Evolutionary conservation across 805 yeast genomes (phyloP).

Genomic region (Lipomyces orientalis): DNA sequence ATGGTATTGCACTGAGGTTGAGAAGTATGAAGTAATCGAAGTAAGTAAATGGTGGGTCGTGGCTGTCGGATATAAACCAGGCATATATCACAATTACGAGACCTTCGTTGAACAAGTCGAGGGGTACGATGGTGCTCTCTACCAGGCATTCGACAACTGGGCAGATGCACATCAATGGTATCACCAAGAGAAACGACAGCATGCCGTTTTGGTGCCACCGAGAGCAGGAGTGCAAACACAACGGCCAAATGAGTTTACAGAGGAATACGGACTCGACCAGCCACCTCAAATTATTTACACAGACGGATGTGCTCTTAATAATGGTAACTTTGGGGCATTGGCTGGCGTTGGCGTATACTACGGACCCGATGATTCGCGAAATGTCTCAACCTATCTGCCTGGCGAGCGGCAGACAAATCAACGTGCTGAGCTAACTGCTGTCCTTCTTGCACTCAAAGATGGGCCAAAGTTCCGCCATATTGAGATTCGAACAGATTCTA

Average conservation of each 20-base stretch:
- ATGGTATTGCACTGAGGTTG: conserved; percentile 37
- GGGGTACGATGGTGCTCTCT: neutral
- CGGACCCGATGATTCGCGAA: conserved; percentile 59
- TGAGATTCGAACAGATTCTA: conserved; percentile 70
- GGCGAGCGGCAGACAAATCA: conserved; percentile 70
- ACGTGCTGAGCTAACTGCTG: conserved; percentile 78
- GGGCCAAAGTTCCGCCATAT: conserved; percentile 48
- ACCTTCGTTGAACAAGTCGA: neutral
- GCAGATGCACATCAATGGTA: conserved; percentile 1
- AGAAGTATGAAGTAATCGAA: conserved; percentile 22
- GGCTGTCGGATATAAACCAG: conserved; percentile 5
- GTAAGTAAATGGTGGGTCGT: conserved; percentile 1
- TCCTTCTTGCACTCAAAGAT: conserved; percentile 58
- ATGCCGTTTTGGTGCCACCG: neutral
- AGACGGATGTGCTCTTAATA: conserved; percentile 77
- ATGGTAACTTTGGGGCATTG: conserved; percentile 53
- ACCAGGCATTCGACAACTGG: neutral
- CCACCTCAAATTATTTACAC: conserved; percentile 55
- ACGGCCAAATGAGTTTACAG: neutral
- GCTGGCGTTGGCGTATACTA: conserved; percentile 82
- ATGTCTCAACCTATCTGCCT: conserved; percentile 59
- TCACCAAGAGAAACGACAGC: neutral
- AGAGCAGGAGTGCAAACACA: no score
- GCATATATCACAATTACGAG: neutral
- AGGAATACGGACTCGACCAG: neutral